Evolutionary conservation across 2,329 filamentous ascomycete genomes (phyloP).

Genomic region (Colletotrichum lentis): DNA sequence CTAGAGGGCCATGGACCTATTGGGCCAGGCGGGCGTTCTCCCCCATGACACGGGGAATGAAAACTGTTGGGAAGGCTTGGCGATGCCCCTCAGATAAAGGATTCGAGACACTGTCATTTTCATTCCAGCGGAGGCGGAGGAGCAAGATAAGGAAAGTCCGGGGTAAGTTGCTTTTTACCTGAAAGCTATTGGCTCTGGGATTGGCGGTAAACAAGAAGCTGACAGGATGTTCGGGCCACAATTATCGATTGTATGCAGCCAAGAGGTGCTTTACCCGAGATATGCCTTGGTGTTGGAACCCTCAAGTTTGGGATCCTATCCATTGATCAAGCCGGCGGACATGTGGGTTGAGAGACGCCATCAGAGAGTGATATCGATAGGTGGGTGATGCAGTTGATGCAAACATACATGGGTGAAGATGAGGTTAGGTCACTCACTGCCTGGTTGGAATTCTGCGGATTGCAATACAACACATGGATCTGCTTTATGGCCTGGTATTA

Average conservation of each 20-base stretch:
- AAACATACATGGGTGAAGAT: no score
- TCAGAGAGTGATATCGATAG: not conserved
- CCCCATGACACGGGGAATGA: not conserved
- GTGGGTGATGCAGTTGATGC: no score
- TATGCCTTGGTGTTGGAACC: not conserved
- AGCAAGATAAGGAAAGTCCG: not conserved
- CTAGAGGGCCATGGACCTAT: not conserved
- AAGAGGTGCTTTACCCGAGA: constrained; percentile 5
- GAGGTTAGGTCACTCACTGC: no score
- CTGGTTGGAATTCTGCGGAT: no score
- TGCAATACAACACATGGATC: no score
- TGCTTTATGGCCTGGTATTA: no score
- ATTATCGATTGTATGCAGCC: not conserved
- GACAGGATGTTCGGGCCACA: not conserved
- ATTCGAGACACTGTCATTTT: not conserved
- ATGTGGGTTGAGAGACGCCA: not conserved
- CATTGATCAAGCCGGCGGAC: not conserved
- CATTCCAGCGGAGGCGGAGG: not conserved
- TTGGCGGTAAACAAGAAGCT: not conserved
- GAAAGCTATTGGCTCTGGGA: not conserved
- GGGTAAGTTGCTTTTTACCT: not conserved
- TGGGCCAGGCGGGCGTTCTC: not conserved
- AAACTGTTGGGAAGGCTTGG: not conserved
- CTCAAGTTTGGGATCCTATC: not conserved
- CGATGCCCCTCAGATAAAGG: not conserved